Percentiles rank a stretch among this genome's conserved stretches.
phyloP scores from a whole-genome alignment of 2,329 filamentous ascomycete species.

The Fusarium bulbicola region DNA sequence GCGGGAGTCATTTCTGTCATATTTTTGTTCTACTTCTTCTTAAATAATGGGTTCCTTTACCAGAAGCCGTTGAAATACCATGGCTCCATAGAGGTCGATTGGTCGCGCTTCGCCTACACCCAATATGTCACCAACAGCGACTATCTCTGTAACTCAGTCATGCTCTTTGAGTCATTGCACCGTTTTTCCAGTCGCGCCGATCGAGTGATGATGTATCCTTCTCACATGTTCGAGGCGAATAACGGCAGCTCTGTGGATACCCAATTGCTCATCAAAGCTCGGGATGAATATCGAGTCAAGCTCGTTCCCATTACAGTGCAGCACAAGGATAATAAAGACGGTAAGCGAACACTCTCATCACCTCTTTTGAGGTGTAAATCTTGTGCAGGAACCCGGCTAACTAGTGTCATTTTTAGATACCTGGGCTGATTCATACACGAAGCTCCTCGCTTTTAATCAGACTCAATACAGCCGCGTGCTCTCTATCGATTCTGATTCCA shows the following conservation, averaged over 20 bases:
- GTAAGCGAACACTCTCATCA: conserved; percentile 41
- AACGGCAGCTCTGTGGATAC: conserved; percentile 41
- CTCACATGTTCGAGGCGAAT: conserved; percentile 47
- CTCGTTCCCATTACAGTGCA: conserved; percentile 54
- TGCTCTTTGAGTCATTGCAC: conserved; percentile 57
- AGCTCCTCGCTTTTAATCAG: conserved; percentile 74
- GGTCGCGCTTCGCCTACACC: conserved; percentile 54
- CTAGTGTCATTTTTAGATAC: conserved; percentile 48
- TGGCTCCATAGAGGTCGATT: neutral
- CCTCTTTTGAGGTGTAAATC: rapidly evolving
- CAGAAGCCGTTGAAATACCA: neutral
- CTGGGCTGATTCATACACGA: conserved; percentile 73
- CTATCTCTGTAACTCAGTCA: conserved; percentile 60
- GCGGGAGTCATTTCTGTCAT: neutral
- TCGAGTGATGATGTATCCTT: conserved; percentile 57
- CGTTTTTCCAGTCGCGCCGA: conserved; percentile 54
- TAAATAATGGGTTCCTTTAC: neutral
- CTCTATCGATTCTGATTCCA: conserved; percentile 70
- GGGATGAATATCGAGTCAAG: conserved; percentile 56
- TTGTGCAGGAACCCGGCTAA: neutral
- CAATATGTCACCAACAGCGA: conserved; percentile 59
- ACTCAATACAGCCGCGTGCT: conserved; percentile 63
- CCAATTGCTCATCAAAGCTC: conserved; percentile 52
- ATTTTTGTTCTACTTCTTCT: neutral
- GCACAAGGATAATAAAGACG: conserved; percentile 45